Conservation (phyloP, 2,329 filamentous ascomycete species). For the Rhynchosporium graminicola region DNA sequence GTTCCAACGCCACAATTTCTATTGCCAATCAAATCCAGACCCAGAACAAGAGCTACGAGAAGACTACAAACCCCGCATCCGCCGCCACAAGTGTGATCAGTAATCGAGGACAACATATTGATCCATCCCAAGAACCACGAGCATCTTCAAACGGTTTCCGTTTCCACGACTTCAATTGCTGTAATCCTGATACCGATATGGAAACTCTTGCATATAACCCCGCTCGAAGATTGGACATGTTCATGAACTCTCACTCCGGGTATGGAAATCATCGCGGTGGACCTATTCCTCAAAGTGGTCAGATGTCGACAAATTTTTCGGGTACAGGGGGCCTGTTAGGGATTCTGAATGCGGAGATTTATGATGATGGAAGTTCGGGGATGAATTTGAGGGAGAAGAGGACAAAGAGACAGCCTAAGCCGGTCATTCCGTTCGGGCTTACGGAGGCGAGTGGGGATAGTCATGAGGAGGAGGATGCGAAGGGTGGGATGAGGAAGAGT, state of each 20-base stretch:
- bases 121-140: not conserved
- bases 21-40: constrained; percentile 8
- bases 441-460: constrained; percentile 25
- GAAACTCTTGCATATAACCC: constrained; percentile 31
- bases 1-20: constrained; percentile 1
- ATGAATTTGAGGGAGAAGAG: constrained; percentile 18
- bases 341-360: constrained; percentile 52
- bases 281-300: not conserved
- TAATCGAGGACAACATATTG: not conserved
- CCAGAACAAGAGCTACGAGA: not conserved
- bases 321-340: constrained; percentile 26
- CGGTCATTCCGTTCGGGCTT: constrained; percentile 35
- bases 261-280: constrained; percentile 17
- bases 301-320: constrained; percentile 7
- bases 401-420: constrained; percentile 12
- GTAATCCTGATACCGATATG: constrained; percentile 22
- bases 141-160: constrained; percentile 5
- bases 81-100: not conserved
- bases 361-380: constrained; percentile 42
- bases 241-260: constrained; percentile 21
- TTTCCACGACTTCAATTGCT: not conserved
- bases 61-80: not conserved
- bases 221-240: constrained; percentile 20
- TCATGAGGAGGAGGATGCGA: constrained; percentile 30
- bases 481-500: constrained; percentile 38